Percentiles rank a stretch among this genome's conserved stretches.
These are phyloP conservation scores for Lagerstroemia speciosa DNA, from an alignment of 345 rosid species.

Conservation along the genomic window DNA sequence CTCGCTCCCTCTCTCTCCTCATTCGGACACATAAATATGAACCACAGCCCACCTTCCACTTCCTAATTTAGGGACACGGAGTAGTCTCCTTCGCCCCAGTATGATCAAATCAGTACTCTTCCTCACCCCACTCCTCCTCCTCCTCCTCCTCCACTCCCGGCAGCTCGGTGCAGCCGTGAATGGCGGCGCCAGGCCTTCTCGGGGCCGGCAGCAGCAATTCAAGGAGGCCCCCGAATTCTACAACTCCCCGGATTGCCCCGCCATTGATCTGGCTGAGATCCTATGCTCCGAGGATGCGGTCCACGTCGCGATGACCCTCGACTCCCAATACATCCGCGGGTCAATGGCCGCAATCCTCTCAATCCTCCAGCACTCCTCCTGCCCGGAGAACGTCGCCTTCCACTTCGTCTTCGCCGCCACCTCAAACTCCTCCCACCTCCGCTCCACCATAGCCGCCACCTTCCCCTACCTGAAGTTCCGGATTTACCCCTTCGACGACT, in stretches of 20 bases:
- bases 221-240: constrained; percentile 92
- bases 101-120: neutral
- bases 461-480: constrained; percentile 38
- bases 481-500: constrained; percentile 30
- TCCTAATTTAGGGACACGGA: neutral
- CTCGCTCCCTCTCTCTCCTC: neutral
- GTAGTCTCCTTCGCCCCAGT: neutral
- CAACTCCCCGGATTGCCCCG: constrained; percentile 67
- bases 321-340: constrained; percentile 81
- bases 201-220: constrained; percentile 33
- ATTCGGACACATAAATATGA: neutral
- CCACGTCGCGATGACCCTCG: constrained; percentile 94
- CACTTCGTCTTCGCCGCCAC: constrained; percentile 35
- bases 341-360: constrained; percentile 42
- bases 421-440: constrained; percentile 23
- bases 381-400: constrained; percentile 35
- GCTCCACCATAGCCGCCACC: constrained; percentile 23
- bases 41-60: neutral
- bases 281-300: constrained; percentile 71
- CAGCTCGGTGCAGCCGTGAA: constrained; percentile 8
- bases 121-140: constrained; percentile 8
- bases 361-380: constrained; percentile 40
- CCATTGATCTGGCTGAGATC: constrained; percentile 9
- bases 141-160: neutral
- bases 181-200: constrained; percentile 15